phyloP scores from a whole-genome alignment of 106 monocot genomes.

The Dioscorea zingiberensis region DNA sequence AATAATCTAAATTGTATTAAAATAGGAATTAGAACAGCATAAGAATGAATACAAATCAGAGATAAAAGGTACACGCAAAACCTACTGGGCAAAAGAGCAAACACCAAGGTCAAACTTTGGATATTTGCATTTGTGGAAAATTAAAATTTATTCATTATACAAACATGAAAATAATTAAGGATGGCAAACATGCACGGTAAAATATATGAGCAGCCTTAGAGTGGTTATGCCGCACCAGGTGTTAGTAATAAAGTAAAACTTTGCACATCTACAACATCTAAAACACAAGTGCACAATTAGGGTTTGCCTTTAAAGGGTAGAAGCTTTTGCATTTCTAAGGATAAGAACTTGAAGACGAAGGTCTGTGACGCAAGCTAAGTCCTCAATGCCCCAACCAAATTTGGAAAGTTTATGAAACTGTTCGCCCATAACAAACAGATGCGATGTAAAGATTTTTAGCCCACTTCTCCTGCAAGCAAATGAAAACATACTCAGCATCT shows the following conservation, averaged over 20 bases:
- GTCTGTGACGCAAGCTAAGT: neutral
- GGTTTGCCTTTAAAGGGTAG: neutral
- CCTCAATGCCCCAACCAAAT: too few species aligned
- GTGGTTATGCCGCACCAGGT: neutral
- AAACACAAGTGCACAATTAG: neutral
- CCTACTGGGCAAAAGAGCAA: too few species aligned
- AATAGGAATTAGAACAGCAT: too few species aligned
- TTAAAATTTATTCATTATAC: conserved; percentile 20
- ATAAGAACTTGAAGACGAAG: too few species aligned
- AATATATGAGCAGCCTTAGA: conserved; percentile 9
- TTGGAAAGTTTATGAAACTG: conserved; percentile 60
- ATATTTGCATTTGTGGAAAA: neutral
- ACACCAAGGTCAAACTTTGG: too few species aligned
- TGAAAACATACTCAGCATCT: neutral
- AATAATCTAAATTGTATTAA: too few species aligned
- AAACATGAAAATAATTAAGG: conserved; percentile 16
- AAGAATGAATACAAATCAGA: too few species aligned
- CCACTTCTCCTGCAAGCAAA: conserved; percentile 75
- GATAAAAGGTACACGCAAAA: too few species aligned
- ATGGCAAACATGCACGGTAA: neutral
- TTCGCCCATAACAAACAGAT: conserved; percentile 81
- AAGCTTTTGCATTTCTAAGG: neutral
- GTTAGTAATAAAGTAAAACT: conserved; percentile 1
- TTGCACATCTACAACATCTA: neutral
- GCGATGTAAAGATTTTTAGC: conserved; percentile 81